Conservation (phyloP, 176 grass and related monocot genomes). For the Dactylis glomerata region DNA sequence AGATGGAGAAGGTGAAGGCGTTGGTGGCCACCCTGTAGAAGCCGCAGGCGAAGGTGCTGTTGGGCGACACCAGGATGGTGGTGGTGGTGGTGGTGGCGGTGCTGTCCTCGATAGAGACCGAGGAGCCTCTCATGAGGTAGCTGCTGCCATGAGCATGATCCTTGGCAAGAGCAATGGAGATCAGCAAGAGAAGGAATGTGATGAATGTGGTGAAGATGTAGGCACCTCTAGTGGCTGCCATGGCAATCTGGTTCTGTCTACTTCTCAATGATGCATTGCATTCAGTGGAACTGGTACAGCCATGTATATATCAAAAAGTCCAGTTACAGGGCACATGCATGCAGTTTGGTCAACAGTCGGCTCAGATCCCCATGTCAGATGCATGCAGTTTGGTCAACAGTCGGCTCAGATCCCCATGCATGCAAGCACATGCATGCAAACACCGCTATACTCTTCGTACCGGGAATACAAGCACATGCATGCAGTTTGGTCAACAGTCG, state of each 20-base stretch:
- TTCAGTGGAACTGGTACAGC: not conserved
- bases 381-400: too few species aligned
- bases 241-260: not conserved
- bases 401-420: too few species aligned
- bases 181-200: not conserved
- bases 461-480: too few species aligned
- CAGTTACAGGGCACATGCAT: too few species aligned
- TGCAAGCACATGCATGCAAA: too few species aligned
- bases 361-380: too few species aligned
- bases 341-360: too few species aligned
- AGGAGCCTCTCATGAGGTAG: constrained; percentile 26
- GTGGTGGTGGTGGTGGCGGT: constrained; percentile 17
- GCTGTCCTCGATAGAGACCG: not conserved
- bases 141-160: not conserved
- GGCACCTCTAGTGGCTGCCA: not conserved
- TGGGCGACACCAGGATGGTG: constrained; percentile 36
- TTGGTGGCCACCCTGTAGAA: constrained; percentile 65
- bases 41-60: constrained; percentile 46
- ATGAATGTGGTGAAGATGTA: not conserved
- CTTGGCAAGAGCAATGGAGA: not conserved
- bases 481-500: too few species aligned
- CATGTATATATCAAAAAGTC: not conserved
- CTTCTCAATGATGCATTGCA: not conserved
- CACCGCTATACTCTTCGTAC: too few species aligned
- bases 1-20: constrained; percentile 60